Evolutionary conservation across 192 early-diverging fungal genomes (phyloP), one percentile per base, ranked within the genome.

Genomic region (Diversispora eburnea): DNA sequence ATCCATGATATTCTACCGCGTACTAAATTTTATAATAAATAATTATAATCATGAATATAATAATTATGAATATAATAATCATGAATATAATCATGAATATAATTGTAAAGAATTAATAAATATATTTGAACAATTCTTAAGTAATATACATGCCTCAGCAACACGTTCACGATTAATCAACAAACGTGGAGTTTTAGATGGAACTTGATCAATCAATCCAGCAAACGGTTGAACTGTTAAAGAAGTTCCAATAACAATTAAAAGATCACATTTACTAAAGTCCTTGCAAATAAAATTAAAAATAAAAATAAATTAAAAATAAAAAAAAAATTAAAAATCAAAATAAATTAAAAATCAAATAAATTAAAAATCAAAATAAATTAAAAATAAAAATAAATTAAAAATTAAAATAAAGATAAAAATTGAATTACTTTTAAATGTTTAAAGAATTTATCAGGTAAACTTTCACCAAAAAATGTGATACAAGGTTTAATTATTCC

Each of bases 191-290:
- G 92, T 88, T 5, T 80, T 75, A 8, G 52, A 70, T 12, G 74
- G 74, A 2, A 95, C 92, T 10, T 81, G 64, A 57, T 92, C 81
- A 64, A 96, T 87, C 3, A 97, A 83, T 4, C 82, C 81, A 20
- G 91, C 90, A 77, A 99, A 99, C 56, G 97, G 97, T 56, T 91
- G 86, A 8, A 99, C 97, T 72, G 90, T 85, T 58, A 99, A 74
- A 10, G 89, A 91, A 6, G 96, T 99, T 6, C 97, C 97, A 81
- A 98, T 92, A 39, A 99, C 94, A 80, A 98, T 93, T 33, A 97
- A 77, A 45, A 95, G 79, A 70, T 99, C 96, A 70, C 90, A 91
- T 6, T 75, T 49, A n/a, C 77, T 72, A 79, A 96, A 93, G 64
- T 96, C 94, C 75, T 85, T 74, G 7, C 56, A 42, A n/a, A 58